phyloP scores from a whole-genome alignment of 768 basidiomycete genomes.

The Leccinum obscurum region DNA sequence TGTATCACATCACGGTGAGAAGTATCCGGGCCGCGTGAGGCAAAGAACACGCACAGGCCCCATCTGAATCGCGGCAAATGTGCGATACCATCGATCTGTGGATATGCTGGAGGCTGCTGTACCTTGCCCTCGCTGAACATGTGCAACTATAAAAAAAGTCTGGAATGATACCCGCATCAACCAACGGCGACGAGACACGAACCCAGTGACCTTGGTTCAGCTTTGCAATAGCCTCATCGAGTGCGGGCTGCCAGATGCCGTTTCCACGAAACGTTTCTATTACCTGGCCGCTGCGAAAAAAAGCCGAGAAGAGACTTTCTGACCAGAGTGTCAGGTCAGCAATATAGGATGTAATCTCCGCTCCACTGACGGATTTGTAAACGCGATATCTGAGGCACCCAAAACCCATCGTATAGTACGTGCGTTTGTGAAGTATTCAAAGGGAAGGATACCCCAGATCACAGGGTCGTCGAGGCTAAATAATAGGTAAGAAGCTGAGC shows the following conservation, averaged over 20 bases:
- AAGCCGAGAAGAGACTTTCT: slow-evolving; percentile 75
- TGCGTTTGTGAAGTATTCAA: slow-evolving; percentile 55
- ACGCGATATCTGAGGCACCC: slow-evolving; percentile 92
- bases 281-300: slow-evolving; percentile 89
- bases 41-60: slow-evolving; percentile 73
- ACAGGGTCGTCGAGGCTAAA: slow-evolving; percentile 79
- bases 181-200: slow-evolving; percentile 26
- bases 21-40: not conserved
- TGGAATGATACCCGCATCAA: slow-evolving; percentile 2
- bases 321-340: slow-evolving; percentile 23
- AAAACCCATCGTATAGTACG: slow-evolving; percentile 83
- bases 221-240: slow-evolving; percentile 80
- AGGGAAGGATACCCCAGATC: slow-evolving; percentile 84
- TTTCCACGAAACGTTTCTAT: slow-evolving; percentile 90
- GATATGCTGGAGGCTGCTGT: slow-evolving; percentile 65
- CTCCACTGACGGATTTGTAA: slow-evolving; percentile 79
- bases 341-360: slow-evolving; percentile 1
- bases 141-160: slow-evolving; percentile 61
- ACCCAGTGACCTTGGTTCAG: slow-evolving; percentile 88
- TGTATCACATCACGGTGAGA: slow-evolving; percentile 6
- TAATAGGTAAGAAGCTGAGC: slow-evolving; percentile 7
- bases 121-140: slow-evolving; percentile 90
- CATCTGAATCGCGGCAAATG: slow-evolving; percentile 84
- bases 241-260: slow-evolving; percentile 84
- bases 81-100: slow-evolving; percentile 41